Percentiles rank a stretch among this genome's conserved stretches.
These are phyloP conservation scores for Pseudisothecium myosuroides DNA, from an alignment of 225 moss, liverwort and hornwort genomes.

Conservation along the genomic window DNA sequence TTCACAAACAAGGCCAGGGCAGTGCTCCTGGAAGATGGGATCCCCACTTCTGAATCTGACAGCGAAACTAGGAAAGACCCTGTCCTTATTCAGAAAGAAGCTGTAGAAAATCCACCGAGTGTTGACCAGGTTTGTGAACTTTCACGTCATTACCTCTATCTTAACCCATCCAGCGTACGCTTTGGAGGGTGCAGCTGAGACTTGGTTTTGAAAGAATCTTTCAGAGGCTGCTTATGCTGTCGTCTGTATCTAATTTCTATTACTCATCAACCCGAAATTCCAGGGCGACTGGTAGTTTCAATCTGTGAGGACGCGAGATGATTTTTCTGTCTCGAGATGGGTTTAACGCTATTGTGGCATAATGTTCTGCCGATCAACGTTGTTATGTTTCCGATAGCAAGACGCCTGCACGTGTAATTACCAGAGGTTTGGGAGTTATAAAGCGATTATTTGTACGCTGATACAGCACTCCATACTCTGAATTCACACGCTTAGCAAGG, in stretches of 20 bases:
- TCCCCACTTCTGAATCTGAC: constrained; percentile 20
- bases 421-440: not conserved
- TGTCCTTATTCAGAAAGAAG: not conserved
- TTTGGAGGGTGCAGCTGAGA: not conserved
- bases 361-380: not conserved
- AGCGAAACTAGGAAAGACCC: constrained; percentile 12
- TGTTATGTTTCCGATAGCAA: not conserved
- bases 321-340: not conserved
- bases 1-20: constrained; percentile 65
- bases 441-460: not conserved
- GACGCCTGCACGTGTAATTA: not conserved
- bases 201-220: not conserved
- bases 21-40: constrained; percentile 69
- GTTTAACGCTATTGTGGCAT: not conserved
- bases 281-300: not conserved
- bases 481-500: not conserved
- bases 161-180: not conserved
- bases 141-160: constrained; percentile 6
- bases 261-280: not conserved
- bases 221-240: not conserved
- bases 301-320: not conserved
- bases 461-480: not conserved
- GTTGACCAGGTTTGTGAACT: constrained; percentile 35
- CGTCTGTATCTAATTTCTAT: not conserved
- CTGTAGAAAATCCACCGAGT: constrained; percentile 15